phyloP scores from a whole-genome alignment of 345 rosid genomes.

The Kandelia obovata region DNA sequence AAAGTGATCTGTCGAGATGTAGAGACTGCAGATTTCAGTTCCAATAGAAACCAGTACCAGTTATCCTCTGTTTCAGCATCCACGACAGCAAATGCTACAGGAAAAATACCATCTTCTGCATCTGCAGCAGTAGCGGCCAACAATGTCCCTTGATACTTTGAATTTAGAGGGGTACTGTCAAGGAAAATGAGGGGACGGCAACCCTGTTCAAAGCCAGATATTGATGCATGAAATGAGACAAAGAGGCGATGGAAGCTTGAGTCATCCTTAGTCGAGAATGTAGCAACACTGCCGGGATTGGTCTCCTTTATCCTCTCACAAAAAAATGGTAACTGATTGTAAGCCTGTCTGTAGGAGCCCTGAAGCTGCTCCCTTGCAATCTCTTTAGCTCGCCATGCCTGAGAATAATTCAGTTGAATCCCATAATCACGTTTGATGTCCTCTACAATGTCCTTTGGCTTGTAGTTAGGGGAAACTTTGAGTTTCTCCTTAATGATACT shows the following conservation, averaged over 20 bases:
- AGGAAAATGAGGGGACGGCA: conserved; percentile 88
- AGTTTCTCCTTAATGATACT: conserved; percentile 86
- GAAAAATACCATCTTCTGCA: conserved; percentile 78
- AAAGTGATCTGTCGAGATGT: conserved; percentile 58
- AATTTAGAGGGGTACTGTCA: conserved; percentile 62
- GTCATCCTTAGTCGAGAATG: conserved; percentile 82
- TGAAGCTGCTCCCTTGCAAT: conserved; percentile 94
- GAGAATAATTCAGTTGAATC: conserved; percentile 83
- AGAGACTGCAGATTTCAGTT: conserved; percentile 61
- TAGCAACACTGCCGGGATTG: conserved; percentile 81
- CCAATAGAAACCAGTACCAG: conserved; percentile 82
- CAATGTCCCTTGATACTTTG: conserved; percentile 76
- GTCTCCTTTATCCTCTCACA: conserved; percentile 92
- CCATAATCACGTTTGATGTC: conserved; percentile 88
- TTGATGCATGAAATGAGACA: conserved; percentile 77
- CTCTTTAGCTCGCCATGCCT: conserved; percentile 94
- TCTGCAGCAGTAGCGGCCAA: conserved; percentile 70
- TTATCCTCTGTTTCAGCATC: conserved; percentile 81
- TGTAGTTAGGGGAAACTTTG: conserved; percentile 74
- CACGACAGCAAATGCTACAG: conserved; percentile 77
- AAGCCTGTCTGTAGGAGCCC: conserved; percentile 83
- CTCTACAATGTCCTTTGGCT: conserved; percentile 83
- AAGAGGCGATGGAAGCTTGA: conserved; percentile 82
- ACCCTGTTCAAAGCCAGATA: conserved; percentile 79
- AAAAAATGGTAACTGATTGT: conserved; percentile 67